A percentile compares a stretch with the other conserved stretches of the same genome.
These are phyloP conservation scores for Linum usitatissimum DNA, from an alignment of 345 rosid species.

Conservation along the genomic window DNA sequence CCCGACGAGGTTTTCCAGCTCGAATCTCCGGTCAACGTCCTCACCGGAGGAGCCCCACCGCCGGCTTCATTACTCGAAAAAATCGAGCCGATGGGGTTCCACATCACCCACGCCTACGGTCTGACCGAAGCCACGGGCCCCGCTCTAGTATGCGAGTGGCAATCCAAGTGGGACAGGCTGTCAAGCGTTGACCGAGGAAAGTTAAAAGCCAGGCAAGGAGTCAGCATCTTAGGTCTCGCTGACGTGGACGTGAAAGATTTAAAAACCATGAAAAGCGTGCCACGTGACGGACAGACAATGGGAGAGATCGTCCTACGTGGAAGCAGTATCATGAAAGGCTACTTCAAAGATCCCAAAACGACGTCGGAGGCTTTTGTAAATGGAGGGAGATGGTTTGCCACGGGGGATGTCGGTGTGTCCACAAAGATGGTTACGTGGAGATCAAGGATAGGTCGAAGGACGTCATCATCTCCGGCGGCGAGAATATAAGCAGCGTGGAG, in stretches of 20 bases:
- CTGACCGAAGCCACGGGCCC: conserved; percentile 18
- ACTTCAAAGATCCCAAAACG: conserved; percentile 10
- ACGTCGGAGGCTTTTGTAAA: conserved; percentile 6
- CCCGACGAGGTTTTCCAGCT: not conserved
- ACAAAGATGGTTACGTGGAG: conserved; percentile 20
- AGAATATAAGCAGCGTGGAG: conserved; percentile 24
- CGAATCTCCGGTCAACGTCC: conserved; percentile 6
- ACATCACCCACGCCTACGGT: conserved; percentile 19
- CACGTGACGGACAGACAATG: conserved; percentile 7
- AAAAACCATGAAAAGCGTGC: conserved; percentile 1
- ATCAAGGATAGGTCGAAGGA: conserved; percentile 21
- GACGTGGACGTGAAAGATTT: conserved; percentile 13
- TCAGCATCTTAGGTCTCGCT: conserved; percentile 5
- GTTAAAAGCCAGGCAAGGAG: conserved; percentile 21
- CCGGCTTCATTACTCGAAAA: conserved; percentile 14
- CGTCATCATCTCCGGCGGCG: conserved; percentile 23
- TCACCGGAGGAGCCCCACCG: conserved; percentile 20
- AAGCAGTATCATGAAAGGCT: conserved; percentile 12
- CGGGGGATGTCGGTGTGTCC: conserved; percentile 21
- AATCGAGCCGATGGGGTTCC: conserved; percentile 15
- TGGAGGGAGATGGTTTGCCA: conserved; percentile 16
- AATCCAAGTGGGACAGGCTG: conserved; percentile 12
- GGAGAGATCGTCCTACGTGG: conserved; percentile 19
- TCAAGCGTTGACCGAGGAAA: conserved; percentile 12
- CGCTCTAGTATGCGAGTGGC: conserved; percentile 15